Evolutionary conservation across 805 yeast genomes (phyloP), one percentile per base, ranked within the genome.

Genomic region (Suhomyces kilbournensis): DNA sequence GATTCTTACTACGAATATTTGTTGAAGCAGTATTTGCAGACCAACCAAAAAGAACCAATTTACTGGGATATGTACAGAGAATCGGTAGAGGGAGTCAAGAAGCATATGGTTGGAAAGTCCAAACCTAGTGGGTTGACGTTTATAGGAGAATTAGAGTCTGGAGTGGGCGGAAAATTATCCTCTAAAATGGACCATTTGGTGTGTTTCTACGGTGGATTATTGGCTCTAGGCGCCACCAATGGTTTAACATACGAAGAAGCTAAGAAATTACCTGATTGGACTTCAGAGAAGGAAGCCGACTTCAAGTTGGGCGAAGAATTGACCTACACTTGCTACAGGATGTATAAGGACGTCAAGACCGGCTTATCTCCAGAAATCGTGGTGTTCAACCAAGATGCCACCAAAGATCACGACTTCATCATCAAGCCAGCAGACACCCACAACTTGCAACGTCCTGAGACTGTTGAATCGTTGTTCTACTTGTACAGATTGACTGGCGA

Each of bases 1-100:
- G 97, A 91, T 69, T 89, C 97, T 0, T 92, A 91, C 66, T 91
- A 92, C 64, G 97, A 92, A 70, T 90, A 90, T 65, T 73, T 92
- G 44, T 75, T 91, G 57, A 91, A 91, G 67, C 97, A 90, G 69
- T 89, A 86, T 62, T 69, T 92, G 57, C 92, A 88, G 67, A 90
- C 97, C 1, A 77, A 77, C 51, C 80, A 81, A 62, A 67, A 74
- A 54, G 88, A 84, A 57, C 69, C 70, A 2, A 64, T 86, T 9
- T 91, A 90, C 68, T 73, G 83, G 61, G 80, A 81, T 12, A 82
- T 91, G 85, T 92, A 90, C 68, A 80, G 84, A 57, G 88, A 87
- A 65, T 76, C 96, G 0, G 85, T 88, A 42, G 80, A 76, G 28
- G 97, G 97, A 22, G 87, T 92, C 55, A 86, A 83, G 63, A 81